These are phyloP conservation scores for Eucalyptus albens DNA, from an alignment of 345 rosid species.

Conservation along the genomic window DNA sequence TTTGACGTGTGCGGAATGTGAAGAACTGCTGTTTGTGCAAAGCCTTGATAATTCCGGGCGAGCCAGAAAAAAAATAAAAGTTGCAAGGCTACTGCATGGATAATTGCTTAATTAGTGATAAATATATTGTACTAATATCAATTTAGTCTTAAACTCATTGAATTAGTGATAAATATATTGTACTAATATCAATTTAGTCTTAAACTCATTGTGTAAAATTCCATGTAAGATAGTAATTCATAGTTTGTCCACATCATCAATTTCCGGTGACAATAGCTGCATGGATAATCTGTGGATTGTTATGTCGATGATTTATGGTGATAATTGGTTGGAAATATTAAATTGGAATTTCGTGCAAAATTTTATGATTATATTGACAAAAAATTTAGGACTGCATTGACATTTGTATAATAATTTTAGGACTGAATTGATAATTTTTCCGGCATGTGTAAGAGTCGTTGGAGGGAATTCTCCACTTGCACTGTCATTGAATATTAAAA, in stretches of 20 bases:
- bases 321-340: neutral
- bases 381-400: too few relatives aligned
- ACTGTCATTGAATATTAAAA: neutral
- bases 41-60: neutral
- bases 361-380: neutral
- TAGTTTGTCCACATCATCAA: neutral
- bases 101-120: neutral
- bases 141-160: too few relatives aligned
- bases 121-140: too few relatives aligned
- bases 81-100: neutral
- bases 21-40: neutral
- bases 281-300: too few relatives aligned
- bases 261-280: too few relatives aligned
- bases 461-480: neutral
- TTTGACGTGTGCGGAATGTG: neutral
- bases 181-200: too few relatives aligned
- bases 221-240: too few relatives aligned
- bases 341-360: too few relatives aligned
- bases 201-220: neutral
- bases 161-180: too few relatives aligned
- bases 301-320: neutral
- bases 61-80: neutral
- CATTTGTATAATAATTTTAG: too few relatives aligned
- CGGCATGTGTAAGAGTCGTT: neutral
- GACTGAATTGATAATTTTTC: neutral